Conservation (phyloP, 306 rosid genomes). For the Medicago ruthenica region DNA sequence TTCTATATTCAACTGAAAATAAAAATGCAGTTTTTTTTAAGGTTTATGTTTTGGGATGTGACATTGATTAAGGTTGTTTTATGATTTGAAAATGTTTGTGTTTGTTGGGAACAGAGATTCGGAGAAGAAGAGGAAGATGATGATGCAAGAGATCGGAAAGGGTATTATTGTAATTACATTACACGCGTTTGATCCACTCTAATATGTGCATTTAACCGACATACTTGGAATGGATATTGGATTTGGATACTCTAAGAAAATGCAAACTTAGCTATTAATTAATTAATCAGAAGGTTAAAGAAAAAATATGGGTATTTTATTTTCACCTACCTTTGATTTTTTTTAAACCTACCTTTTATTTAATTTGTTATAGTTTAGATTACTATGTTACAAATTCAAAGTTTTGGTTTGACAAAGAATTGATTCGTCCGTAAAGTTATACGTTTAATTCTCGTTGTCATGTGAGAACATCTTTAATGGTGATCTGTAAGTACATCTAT, state of each 20-base stretch:
- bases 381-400: too few species aligned
- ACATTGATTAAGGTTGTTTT: not conserved
- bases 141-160: not conserved
- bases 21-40: conserved; percentile 8
- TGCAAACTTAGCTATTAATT: not conserved
- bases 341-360: too few species aligned
- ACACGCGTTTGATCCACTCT: not conserved
- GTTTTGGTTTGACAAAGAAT: too few species aligned
- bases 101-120: conserved; percentile 6
- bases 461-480: too few species aligned
- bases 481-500: too few species aligned
- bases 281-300: not conserved
- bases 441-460: too few species aligned
- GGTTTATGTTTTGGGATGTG: conserved; percentile 34
- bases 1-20: not conserved
- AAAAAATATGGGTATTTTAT: not conserved
- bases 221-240: conserved; percentile 8
- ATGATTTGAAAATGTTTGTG: not conserved
- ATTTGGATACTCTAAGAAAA: not conserved
- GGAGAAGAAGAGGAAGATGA: not conserved
- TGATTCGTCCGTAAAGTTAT: too few species aligned
- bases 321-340: too few species aligned
- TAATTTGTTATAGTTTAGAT: too few species aligned
- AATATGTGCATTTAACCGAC: conserved; percentile 15
- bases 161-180: not conserved